Conservation (phyloP, 73 alveolate genomes). For the Durusdinium trenchii region DNA sequence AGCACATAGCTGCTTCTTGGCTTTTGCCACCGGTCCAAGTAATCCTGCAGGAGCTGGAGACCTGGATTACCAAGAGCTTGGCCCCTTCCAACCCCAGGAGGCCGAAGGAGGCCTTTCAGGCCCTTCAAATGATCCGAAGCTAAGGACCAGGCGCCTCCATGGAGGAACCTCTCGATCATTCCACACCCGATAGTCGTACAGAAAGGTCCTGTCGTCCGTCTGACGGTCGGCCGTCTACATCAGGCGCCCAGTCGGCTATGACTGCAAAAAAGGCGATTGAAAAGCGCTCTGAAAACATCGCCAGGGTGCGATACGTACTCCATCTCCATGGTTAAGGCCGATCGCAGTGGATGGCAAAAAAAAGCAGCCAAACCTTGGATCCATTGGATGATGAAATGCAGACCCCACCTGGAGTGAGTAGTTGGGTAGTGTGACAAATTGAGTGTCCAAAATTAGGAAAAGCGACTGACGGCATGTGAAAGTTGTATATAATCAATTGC, state of each 20-base stretch:
- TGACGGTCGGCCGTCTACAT: background rate
- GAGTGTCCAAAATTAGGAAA: too few relatives aligned
- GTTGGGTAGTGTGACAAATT: too few relatives aligned
- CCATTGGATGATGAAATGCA: background rate
- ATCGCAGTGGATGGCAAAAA: constrained; percentile 58
- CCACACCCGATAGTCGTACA: constrained; percentile 62
- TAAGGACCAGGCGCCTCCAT: background rate
- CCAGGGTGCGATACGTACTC: constrained; percentile 1
- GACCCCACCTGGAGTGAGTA: too few relatives aligned
- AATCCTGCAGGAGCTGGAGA: constrained; percentile 34
- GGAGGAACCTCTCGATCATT: background rate
- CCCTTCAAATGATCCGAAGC: too few relatives aligned
- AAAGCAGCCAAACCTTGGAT: constrained; percentile 13
- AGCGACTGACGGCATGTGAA: too few relatives aligned
- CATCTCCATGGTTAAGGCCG: constrained; percentile 34
- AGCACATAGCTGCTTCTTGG: constrained; percentile 35
- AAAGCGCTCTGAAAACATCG: background rate
- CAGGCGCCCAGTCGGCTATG: background rate
- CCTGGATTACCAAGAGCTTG: background rate
- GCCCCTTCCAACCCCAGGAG: too few relatives aligned
- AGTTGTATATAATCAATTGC: too few relatives aligned
- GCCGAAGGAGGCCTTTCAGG: background rate
- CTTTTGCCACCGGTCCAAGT: constrained; percentile 53
- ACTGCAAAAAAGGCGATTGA: too few relatives aligned
- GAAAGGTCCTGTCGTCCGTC: background rate